Conservation (phyloP, 208 protist species). For the Crithidia bombi region DNA sequence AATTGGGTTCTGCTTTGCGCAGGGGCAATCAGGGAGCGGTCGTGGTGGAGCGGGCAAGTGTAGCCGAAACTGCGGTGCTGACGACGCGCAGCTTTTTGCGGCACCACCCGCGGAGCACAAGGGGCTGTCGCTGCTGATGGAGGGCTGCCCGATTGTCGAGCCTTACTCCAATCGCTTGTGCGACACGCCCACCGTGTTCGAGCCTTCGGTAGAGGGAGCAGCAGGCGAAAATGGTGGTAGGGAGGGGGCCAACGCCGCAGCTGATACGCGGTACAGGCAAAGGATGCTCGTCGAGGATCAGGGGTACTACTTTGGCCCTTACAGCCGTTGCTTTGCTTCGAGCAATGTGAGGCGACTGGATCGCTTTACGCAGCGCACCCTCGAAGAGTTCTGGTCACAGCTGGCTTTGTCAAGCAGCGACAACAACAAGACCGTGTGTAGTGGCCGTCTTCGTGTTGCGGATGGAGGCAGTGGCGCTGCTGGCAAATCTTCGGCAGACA, state of each 20-base stretch:
- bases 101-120: conserved; percentile 1
- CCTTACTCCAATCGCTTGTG: conserved; percentile 38
- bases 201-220: neutral
- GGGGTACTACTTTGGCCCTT: conserved; percentile 46
- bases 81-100: neutral
- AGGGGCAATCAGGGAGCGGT: neutral
- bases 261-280: neutral
- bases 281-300: conserved; percentile 6
- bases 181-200: conserved; percentile 15
- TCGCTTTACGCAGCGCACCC: neutral
- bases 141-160: conserved; percentile 59
- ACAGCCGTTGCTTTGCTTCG: conserved; percentile 41
- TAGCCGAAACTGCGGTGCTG: neutral
- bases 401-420: neutral
- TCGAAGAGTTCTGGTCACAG: neutral
- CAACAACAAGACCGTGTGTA: neutral
- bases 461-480: neutral
- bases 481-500: neutral
- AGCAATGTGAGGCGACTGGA: conserved; percentile 20
- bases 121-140: conserved; percentile 42
- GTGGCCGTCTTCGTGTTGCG: neutral
- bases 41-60: neutral
- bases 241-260: neutral
- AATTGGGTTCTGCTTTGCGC: conserved; percentile 47
- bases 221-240: neutral